These are phyloP conservation scores for Coniferiporia weirii DNA, from an alignment of 1,284 basidiomycete species.

Conservation along the genomic window DNA sequence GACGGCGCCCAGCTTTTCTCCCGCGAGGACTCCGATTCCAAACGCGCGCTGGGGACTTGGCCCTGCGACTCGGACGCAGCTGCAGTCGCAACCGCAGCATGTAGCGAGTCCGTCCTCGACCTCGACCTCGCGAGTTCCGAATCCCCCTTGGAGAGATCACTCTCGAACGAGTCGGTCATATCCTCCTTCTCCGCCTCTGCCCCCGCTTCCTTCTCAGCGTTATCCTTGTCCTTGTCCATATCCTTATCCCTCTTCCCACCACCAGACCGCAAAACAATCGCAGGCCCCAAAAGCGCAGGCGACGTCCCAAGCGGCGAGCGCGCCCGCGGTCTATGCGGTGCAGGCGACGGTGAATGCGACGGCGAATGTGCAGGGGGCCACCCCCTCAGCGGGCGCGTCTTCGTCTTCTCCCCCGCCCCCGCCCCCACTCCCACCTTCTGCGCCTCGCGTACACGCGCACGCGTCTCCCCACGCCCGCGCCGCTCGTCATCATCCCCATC, in stretches of 20 bases:
- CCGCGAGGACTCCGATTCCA: background rate
- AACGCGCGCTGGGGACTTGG: background rate
- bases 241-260: too few species aligned
- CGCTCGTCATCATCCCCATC: constrained; percentile 1
- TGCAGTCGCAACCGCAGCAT: background rate
- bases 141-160: background rate
- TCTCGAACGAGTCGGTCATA: background rate
- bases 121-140: background rate
- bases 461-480: constrained; percentile 8
- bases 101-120: background rate
- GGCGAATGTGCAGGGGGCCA: background rate
- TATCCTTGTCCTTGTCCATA: background rate
- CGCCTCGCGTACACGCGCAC: background rate
- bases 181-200: background rate
- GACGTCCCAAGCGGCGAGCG: constrained; percentile 12
- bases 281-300: constrained; percentile 7
- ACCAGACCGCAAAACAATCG: constrained; percentile 5
- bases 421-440: too few species aligned
- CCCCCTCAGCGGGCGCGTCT: background rate
- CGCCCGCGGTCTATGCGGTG: constrained; percentile 9
- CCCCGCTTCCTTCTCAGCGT: too few species aligned
- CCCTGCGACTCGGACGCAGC: too few species aligned
- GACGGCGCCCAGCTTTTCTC: constrained; percentile 3
- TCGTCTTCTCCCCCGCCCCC: background rate
- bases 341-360: background rate